These are phyloP conservation scores for Xylaria longipes DNA, from an alignment of 495 filamentous ascomycete species.

Conservation along the genomic window DNA sequence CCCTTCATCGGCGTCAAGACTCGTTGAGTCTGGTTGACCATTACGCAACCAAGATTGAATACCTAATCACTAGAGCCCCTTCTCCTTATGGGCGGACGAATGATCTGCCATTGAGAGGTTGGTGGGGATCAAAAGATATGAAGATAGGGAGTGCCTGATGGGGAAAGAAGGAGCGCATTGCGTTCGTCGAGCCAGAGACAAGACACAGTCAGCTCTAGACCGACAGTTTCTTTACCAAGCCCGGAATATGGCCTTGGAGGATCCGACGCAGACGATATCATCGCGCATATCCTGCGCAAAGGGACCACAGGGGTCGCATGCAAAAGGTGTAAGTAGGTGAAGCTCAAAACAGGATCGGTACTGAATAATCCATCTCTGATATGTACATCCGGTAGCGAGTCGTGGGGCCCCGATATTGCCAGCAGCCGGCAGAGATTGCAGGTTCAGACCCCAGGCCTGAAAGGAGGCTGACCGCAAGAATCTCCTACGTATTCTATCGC, in stretches of 20 bases:
- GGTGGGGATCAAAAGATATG: slow-evolving; percentile 14
- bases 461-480: slow-evolving; percentile 25
- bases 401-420: slow-evolving; percentile 8
- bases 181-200: slow-evolving; percentile 12
- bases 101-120: neutral
- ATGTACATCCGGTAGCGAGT: slow-evolving; percentile 1
- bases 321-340: slow-evolving; percentile 4
- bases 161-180: slow-evolving; percentile 9
- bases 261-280: slow-evolving; percentile 23
- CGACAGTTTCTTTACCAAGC: slow-evolving; percentile 21
- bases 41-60: neutral
- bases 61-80: neutral
- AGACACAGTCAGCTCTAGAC: slow-evolving; percentile 28
- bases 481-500: slow-evolving; percentile 13
- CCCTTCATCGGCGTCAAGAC: neutral
- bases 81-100: neutral
- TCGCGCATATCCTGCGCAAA: slow-evolving; percentile 18
- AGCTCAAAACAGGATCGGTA: slow-evolving; percentile 22
- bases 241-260: slow-evolving; percentile 19
- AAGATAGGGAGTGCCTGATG: slow-evolving; percentile 20
- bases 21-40: neutral
- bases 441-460: slow-evolving; percentile 15
- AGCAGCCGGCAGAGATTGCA: neutral
- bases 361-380: neutral
- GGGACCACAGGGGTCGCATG: slow-evolving; percentile 13